Percentiles rank a stretch among this genome's conserved stretches.
These are phyloP conservation scores for Mortierella sp. DNA, from an alignment of 371 early-diverging fungal species.

Conservation along the genomic window DNA sequence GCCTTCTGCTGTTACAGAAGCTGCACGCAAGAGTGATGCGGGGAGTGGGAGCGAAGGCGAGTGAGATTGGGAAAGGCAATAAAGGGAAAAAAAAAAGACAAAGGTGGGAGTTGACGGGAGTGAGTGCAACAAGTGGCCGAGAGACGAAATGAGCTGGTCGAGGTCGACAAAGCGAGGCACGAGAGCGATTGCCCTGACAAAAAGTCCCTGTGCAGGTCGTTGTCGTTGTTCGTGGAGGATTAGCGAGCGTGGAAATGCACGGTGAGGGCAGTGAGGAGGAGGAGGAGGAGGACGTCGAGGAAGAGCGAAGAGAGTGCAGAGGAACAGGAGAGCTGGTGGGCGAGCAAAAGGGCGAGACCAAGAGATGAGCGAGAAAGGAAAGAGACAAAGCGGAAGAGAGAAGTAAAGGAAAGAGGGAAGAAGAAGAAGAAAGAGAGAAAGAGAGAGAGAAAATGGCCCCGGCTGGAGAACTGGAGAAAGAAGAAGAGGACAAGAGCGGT, in stretches of 20 bases:
- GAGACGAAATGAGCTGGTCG: too few species aligned
- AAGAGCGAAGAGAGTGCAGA: too few species aligned
- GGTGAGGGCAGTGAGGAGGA: too few species aligned
- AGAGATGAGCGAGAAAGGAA: not conserved
- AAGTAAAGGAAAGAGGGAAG: not conserved
- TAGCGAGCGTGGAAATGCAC: too few species aligned
- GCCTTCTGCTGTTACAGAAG: not conserved
- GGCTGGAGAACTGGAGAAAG: not conserved
- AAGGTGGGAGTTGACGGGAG: not conserved
- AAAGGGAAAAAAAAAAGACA: not conserved
- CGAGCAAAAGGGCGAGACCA: too few species aligned
- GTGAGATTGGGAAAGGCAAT: not conserved
- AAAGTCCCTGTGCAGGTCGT: too few species aligned
- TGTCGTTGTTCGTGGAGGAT: too few species aligned
- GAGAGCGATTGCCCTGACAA: too few species aligned
- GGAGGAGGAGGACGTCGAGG: too few species aligned
- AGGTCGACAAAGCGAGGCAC: too few species aligned
- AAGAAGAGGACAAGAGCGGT: constrained; percentile 3
- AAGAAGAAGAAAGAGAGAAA: not conserved
- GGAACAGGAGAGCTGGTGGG: too few species aligned
- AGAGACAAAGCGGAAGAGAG: not conserved
- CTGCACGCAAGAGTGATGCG: not conserved
- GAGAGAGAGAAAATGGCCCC: not conserved
- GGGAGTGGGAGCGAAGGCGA: not conserved
- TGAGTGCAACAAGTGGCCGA: not conserved